Conservation (phyloP, 192 early-diverging fungal genomes). For the Backusella luteola region DNA sequence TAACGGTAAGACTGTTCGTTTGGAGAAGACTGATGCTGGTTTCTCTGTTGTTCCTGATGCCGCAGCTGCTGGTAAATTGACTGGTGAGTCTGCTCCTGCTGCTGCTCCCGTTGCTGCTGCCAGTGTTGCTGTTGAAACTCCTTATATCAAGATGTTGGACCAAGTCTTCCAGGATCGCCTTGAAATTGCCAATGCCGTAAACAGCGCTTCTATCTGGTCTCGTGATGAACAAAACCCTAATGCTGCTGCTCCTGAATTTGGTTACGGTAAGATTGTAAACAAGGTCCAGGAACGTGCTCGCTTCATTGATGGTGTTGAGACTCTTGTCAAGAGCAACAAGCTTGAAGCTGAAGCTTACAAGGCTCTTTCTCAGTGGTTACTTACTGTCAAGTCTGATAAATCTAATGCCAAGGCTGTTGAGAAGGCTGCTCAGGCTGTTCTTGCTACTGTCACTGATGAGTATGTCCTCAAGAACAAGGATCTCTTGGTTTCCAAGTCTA, state of each 20-base stretch:
- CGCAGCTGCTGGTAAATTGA: slow-evolving; percentile 11
- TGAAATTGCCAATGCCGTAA: slow-evolving; percentile 76
- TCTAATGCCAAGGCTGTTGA: slow-evolving; percentile 19
- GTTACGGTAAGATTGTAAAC: slow-evolving; percentile 75
- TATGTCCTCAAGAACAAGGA: slow-evolving; percentile 32
- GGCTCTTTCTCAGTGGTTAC: slow-evolving; percentile 67
- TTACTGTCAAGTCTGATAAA: slow-evolving; percentile 41
- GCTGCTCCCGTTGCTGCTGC: slow-evolving; percentile 26
- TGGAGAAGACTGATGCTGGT: not conserved
- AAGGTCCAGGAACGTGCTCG: slow-evolving; percentile 66
- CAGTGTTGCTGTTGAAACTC: slow-evolving; percentile 53
- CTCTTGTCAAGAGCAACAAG: slow-evolving; percentile 51
- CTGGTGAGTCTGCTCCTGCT: slow-evolving; percentile 20
- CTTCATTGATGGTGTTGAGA: slow-evolving; percentile 60
- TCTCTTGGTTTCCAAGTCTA: slow-evolving; percentile 61
- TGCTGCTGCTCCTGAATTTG: slow-evolving; percentile 79
- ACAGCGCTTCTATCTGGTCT: slow-evolving; percentile 71
- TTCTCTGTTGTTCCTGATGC: not conserved
- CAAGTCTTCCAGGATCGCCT: slow-evolving; percentile 78
- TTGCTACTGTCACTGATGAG: slow-evolving; percentile 4
- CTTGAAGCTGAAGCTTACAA: slow-evolving; percentile 49
- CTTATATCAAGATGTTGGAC: slow-evolving; percentile 79
- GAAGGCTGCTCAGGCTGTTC: slow-evolving; percentile 29
- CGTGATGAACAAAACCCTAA: slow-evolving; percentile 47
- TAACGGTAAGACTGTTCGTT: slow-evolving; percentile 15